Percentiles rank a stretch among this genome's conserved stretches.
These are phyloP conservation scores for Mucor piriformis DNA, from an alignment of 371 early-diverging fungal species.

Conservation along the genomic window DNA sequence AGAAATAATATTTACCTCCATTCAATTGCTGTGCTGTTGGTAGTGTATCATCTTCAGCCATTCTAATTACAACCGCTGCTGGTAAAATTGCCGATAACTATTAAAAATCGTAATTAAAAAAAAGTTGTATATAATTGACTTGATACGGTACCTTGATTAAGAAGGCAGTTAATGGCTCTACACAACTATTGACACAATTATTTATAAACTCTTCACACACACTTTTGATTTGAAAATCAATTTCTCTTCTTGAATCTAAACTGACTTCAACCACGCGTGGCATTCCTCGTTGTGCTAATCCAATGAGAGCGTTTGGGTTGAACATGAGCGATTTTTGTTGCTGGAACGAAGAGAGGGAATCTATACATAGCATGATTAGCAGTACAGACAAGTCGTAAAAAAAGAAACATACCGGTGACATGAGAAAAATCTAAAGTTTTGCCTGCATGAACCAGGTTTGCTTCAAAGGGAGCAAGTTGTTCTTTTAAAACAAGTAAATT, in stretches of 20 bases:
- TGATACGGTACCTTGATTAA: slow-evolving; percentile 64
- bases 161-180: slow-evolving; percentile 71
- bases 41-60: background rate
- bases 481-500: slow-evolving; percentile 82
- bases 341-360: slow-evolving; percentile 46
- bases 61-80: slow-evolving; percentile 14
- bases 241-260: slow-evolving; percentile 61
- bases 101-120: background rate
- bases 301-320: slow-evolving; percentile 52
- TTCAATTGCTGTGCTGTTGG: slow-evolving; percentile 5
- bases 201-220: slow-evolving; percentile 79
- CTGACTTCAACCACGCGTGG: slow-evolving; percentile 62
- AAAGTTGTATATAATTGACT: background rate
- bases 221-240: slow-evolving; percentile 71
- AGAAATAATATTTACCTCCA: slow-evolving; percentile 11
- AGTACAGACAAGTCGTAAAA: too few relatives aligned
- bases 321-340: slow-evolving; percentile 45
- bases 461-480: slow-evolving; percentile 78
- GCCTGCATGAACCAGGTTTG: slow-evolving; percentile 69
- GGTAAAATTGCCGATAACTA: slow-evolving; percentile 33
- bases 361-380: slow-evolving; percentile 7
- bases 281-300: slow-evolving; percentile 62
- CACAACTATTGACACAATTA: slow-evolving; percentile 62
- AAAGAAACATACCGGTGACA: slow-evolving; percentile 47
- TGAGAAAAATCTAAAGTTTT: slow-evolving; percentile 71